Base-by-base conservation (phyloP, 2,329 filamentous ascomycete species). In the Cladosporium sp. region DNA sequence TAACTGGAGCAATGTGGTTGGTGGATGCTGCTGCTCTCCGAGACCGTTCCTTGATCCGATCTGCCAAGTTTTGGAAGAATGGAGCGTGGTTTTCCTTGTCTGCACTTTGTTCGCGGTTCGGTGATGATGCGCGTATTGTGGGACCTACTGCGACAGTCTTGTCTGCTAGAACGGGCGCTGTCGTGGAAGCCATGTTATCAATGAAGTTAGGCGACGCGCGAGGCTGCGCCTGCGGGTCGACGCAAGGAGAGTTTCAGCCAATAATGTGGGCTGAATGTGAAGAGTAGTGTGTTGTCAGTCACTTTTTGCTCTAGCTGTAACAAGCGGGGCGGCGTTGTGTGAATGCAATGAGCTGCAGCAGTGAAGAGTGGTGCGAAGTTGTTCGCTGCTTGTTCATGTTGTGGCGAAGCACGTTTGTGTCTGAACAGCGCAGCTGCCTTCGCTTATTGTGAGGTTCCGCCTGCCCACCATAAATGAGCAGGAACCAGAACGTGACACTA, bases 41-140 rank as follows among this genome's bases (percentile, higher is more conserved):
- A 40, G 55, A 57, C 23, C 55, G 33, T 26, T 33, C 55, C 21
- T 57, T 57, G 55, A 57, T 57, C 31, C 55, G 31, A n/a, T 57
- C 55, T 40, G 33, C 55, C 16, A 57, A 12, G 14, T 12, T 57
- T 16, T 33, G 55, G 14, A 28, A 35, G n/a, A 18, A 33, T 16
- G 31, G 31, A 18, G 11, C 29, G 55, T 8, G 8, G 29, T 55
- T 55, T n/a, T 33, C 52, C 31, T 55, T 55, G 6, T 55, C 8
- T 21, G n/a, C 12, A 21, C 29, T 33, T 21, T n/a, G 28, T 12
- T 29, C n/a, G 52, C 18, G 52, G 12, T 29, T 11, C 18, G 52
- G 52, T 11, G 28, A 21, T 5, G 52, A 55, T 12, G 52, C 33
- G 26, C 21, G 28, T 10, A 33, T 12, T 18, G 52, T 55, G 8